phyloP scores from a whole-genome alignment of 805 yeast species.

The Spathaspora girioi region DNA sequence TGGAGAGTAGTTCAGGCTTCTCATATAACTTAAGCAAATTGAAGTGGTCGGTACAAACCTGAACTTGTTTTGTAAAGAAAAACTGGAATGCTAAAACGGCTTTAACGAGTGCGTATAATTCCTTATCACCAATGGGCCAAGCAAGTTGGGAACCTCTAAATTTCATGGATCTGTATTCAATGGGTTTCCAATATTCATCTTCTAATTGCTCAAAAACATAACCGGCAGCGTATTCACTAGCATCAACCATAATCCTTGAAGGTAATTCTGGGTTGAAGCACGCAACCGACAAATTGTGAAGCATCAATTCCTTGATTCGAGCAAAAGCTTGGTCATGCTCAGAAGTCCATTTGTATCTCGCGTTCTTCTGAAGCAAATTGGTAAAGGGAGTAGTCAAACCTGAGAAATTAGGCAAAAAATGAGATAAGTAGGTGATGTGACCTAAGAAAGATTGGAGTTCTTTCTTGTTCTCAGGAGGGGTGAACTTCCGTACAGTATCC shows the following conservation, averaged over 20 bases:
- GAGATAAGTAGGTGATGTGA: too few relatives aligned
- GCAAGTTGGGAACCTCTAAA: neutral
- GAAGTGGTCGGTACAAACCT: neutral
- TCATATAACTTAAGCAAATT: neutral
- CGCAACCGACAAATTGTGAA: too few relatives aligned
- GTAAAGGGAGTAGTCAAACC: too few relatives aligned
- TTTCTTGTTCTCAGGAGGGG: too few relatives aligned
- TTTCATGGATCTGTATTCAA: neutral
- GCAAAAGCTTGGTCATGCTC: too few relatives aligned
- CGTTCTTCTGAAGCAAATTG: too few relatives aligned
- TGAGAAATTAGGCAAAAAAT: too few relatives aligned
- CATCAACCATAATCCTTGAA: neutral
- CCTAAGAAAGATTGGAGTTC: too few relatives aligned
- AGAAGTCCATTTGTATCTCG: too few relatives aligned
- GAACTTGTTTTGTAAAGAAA: neutral
- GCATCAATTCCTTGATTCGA: too few relatives aligned
- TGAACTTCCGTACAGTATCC: too few relatives aligned
- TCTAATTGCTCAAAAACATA: neutral
- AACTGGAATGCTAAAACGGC: neutral
- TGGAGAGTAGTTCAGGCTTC: neutral
- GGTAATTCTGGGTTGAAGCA: neutral
- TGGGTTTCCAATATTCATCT: neutral
- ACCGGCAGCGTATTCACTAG: neutral
- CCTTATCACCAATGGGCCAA: neutral
- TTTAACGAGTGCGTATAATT: neutral